phyloP scores from a whole-genome alignment of 1,139 yeast species.

The Lodderomyces oxycetoniae region DNA sequence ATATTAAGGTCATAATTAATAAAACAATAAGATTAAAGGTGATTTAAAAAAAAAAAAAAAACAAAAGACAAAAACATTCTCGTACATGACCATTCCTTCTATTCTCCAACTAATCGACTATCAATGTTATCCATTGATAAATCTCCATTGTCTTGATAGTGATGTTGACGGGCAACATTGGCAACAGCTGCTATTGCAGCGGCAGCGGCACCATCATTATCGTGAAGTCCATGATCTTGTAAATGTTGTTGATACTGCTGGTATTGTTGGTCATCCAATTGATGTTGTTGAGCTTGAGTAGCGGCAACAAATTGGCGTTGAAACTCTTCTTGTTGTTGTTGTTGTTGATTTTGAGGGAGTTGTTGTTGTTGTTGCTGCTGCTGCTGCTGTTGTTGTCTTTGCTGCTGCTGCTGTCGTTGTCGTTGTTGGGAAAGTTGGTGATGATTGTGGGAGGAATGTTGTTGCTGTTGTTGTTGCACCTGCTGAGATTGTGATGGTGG shows the following conservation, averaged over 20 bases:
- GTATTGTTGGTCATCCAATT: constrained; percentile 27
- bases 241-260: constrained; percentile 25
- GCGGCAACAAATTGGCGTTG: constrained; percentile 32
- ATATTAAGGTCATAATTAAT: too few species aligned
- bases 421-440: constrained; percentile 10
- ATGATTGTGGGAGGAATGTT: constrained; percentile 5
- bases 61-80: background rate
- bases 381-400: constrained; percentile 18
- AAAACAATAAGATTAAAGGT: too few species aligned
- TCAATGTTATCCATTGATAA: constrained; percentile 47
- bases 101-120: constrained; percentile 45
- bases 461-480: constrained; percentile 2
- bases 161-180: constrained; percentile 34
- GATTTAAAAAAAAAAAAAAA: background rate
- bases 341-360: constrained; percentile 20
- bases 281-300: constrained; percentile 29
- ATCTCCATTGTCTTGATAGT: constrained; percentile 28
- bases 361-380: constrained; percentile 8
- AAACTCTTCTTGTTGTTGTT: constrained; percentile 36
- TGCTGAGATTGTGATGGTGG: constrained; percentile 2
- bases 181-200: constrained; percentile 47
- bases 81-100: constrained; percentile 7
- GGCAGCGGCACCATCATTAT: constrained; percentile 30
- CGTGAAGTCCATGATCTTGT: constrained; percentile 21
- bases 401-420: constrained; percentile 9